These are phyloP conservation scores for Kazachstania martiniae DNA, from an alignment of 805 yeast genomes.

Conservation along the genomic window DNA sequence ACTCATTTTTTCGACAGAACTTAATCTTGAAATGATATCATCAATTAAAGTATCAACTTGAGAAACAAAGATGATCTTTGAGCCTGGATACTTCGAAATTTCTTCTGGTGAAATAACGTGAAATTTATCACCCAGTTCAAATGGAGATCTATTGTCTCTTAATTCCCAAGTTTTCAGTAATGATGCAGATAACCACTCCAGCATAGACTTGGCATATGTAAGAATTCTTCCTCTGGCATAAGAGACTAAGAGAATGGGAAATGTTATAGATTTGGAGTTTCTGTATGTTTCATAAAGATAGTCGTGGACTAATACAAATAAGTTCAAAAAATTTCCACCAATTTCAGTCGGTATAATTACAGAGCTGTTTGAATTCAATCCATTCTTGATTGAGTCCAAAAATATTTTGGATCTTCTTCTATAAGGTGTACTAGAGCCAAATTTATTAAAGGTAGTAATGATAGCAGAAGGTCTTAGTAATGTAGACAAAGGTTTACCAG, in stretches of 20 bases:
- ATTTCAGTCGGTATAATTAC: constrained; percentile 74
- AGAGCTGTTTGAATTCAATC: constrained; percentile 38
- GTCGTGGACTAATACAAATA: constrained; percentile 62
- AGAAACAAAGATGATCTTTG: constrained; percentile 72
- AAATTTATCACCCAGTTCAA: constrained; percentile 52
- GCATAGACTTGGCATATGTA: constrained; percentile 74
- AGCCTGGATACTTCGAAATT: constrained; percentile 44
- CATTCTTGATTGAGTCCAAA: constrained; percentile 49
- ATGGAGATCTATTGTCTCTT: constrained; percentile 56
- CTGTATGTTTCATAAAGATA: constrained; percentile 34
- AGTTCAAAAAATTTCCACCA: constrained; percentile 72
- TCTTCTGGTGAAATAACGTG: constrained; percentile 50
- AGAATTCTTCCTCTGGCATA: constrained; percentile 69
- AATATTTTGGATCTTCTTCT: constrained; percentile 55
- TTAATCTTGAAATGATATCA: constrained; percentile 41
- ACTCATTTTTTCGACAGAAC: constrained; percentile 56
- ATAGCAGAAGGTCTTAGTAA: constrained; percentile 73
- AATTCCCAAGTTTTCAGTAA: constrained; percentile 79
- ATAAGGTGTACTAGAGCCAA: constrained; percentile 55
- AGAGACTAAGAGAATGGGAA: constrained; percentile 69
- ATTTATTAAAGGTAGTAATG: constrained; percentile 47
- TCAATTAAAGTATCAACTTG: constrained; percentile 53
- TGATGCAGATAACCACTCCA: constrained; percentile 93
- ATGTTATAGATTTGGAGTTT: constrained; percentile 19
- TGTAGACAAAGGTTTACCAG: constrained; percentile 53